Percentiles rank a stretch among this genome's conserved stretches.
Conservation (phyloP, 192 early-diverging fungal species). For the Coemansia aciculifera region DNA sequence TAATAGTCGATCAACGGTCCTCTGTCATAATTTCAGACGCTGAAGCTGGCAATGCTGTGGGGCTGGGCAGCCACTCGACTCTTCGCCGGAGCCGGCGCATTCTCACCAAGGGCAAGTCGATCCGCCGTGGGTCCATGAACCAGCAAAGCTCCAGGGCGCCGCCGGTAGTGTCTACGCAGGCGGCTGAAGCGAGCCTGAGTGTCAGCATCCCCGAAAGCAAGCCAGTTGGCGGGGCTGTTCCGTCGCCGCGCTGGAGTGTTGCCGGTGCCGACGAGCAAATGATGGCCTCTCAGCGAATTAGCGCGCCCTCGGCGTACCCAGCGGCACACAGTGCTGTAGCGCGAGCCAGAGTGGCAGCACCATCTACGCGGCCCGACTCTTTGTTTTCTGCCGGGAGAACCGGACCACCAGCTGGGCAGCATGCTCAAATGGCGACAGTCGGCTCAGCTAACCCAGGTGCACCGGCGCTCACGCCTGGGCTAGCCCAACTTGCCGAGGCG, state of each 20-base stretch:
- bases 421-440: background rate
- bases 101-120: slow-evolving; percentile 21
- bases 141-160: background rate
- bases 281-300: background rate
- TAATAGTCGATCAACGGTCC: background rate
- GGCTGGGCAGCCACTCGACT: slow-evolving; percentile 19
- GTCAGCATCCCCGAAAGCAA: background rate
- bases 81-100: slow-evolving; percentile 45
- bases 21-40: background rate
- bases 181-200: background rate
- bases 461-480: slow-evolving; percentile 13
- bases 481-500: slow-evolving; percentile 34
- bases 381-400: slow-evolving; percentile 5
- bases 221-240: background rate
- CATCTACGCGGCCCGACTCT: slow-evolving; percentile 5
- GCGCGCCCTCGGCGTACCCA: background rate
- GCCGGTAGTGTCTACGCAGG: background rate
- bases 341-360: background rate
- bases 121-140: slow-evolving; percentile 6
- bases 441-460: background rate
- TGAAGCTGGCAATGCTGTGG: background rate
- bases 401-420: background rate
- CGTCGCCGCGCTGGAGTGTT: slow-evolving; percentile 5
- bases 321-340: background rate
- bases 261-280: background rate